Evolutionary conservation across 2,329 filamentous ascomycete species (phyloP).

Genomic region (Ascosphaera apis): DNA sequence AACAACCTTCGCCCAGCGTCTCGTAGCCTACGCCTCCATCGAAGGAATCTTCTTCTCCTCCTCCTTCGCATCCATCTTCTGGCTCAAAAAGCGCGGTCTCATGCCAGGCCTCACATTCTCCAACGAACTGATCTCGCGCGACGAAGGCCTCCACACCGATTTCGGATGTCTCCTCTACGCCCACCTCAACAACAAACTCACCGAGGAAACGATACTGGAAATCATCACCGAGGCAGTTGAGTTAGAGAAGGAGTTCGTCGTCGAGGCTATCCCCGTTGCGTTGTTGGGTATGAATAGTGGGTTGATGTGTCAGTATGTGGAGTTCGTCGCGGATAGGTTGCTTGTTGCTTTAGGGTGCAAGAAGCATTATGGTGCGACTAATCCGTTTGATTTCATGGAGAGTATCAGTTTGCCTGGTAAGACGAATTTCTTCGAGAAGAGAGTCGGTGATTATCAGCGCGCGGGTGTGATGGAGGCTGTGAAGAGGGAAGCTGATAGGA

Average conservation of each 20-base stretch:
- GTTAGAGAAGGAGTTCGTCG: slow-evolving; percentile 96
- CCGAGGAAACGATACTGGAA: slow-evolving; percentile 53
- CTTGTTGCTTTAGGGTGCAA: slow-evolving; percentile 80
- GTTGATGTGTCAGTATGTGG: slow-evolving; percentile 99
- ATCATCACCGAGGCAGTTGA: slow-evolving; percentile 86
- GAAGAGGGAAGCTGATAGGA: slow-evolving; percentile 43
- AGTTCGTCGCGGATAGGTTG: slow-evolving; percentile 94
- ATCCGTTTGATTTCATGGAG: slow-evolving; percentile 99
- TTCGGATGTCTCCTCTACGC: slow-evolving; percentile 95
- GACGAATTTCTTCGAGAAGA: slow-evolving; percentile 99
- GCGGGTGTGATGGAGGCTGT: slow-evolving; percentile 91
- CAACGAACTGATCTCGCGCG: slow-evolving; percentile 98
- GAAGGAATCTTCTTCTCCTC: slow-evolving; percentile 99
- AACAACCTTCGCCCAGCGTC: slow-evolving; percentile 83
- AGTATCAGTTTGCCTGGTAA: slow-evolving; percentile 97
- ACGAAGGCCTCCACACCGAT: slow-evolving; percentile 98
- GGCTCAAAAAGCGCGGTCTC: slow-evolving; percentile 98
- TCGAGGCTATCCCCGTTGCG: slow-evolving; percentile 75
- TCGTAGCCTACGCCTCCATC: slow-evolving; percentile 90
- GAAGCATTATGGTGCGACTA: slow-evolving; percentile 77
- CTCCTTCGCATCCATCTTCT: slow-evolving; percentile 97
- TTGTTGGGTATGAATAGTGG: slow-evolving; percentile 94
- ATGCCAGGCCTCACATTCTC: slow-evolving; percentile 98
- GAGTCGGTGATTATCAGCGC: slow-evolving; percentile 98
- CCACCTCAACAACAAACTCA: slow-evolving; percentile 82